Evolutionary conservation across 2,329 filamentous ascomycete genomes (phyloP).

Genomic region (Dactylonectria macrodidyma): DNA sequence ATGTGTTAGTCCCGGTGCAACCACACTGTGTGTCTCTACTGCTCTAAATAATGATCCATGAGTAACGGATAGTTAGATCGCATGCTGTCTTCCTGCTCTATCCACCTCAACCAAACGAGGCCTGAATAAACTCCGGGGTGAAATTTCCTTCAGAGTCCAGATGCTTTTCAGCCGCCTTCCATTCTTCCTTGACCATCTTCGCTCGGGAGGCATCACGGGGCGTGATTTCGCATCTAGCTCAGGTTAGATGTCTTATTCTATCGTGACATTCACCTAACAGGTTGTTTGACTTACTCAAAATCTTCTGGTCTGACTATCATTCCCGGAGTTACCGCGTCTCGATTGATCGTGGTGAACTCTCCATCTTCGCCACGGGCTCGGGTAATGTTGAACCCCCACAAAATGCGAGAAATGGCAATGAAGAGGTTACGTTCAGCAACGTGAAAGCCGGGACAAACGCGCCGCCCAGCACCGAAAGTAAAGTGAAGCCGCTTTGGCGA

Average conservation of each 20-base stretch:
- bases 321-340: slow-evolving; percentile 10
- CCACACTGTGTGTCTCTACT: background rate
- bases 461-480: slow-evolving; percentile 11
- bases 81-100: background rate
- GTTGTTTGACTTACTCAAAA: background rate
- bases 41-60: background rate
- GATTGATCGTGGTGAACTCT: slow-evolving; percentile 5
- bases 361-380: background rate
- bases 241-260: background rate
- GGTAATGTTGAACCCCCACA: slow-evolving; percentile 4
- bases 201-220: background rate
- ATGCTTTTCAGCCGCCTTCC: background rate
- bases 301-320: slow-evolving; percentile 11
- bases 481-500: slow-evolving; percentile 6
- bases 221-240: background rate
- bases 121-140: slow-evolving; percentile 6
- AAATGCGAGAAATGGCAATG: slow-evolving; percentile 10
- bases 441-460: slow-evolving; percentile 12
- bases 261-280: background rate
- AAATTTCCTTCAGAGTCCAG: slow-evolving; percentile 11
- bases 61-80: background rate
- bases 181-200: background rate
- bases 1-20: background rate
- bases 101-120: background rate
- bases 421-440: slow-evolving; percentile 13